Evolutionary conservation across 176 grass and related monocot genomes (phyloP).

Genomic region (Saccharum spontaneum): DNA sequence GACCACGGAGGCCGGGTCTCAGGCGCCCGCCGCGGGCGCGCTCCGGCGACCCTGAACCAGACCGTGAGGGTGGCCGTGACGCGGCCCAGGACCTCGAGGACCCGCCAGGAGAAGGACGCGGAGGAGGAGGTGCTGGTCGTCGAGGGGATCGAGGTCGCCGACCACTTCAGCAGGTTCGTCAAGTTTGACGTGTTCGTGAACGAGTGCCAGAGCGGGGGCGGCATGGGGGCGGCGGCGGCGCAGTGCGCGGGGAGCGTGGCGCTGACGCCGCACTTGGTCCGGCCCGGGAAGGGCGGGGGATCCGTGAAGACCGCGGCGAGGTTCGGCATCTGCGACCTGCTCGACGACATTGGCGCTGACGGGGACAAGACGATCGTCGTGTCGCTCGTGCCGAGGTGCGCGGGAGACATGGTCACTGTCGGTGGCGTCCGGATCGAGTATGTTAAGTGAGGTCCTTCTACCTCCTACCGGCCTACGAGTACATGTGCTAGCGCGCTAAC

Average conservation of each 20-base stretch:
- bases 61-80: constrained; percentile 38
- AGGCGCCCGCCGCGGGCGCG: not conserved
- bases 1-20: constrained; percentile 6
- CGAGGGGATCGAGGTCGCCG: constrained; percentile 46
- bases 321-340: constrained; percentile 60
- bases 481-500: not conserved
- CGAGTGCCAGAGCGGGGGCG: not conserved
- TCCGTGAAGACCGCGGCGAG: constrained; percentile 37
- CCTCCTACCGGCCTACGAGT: not conserved
- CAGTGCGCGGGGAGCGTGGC: constrained; percentile 61
- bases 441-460: constrained; percentile 24
- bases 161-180: constrained; percentile 40
- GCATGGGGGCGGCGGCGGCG: not conserved
- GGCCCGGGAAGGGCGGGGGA: not conserved
- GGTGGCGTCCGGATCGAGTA: constrained; percentile 44
- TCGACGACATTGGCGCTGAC: constrained; percentile 56
- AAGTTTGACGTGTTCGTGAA: constrained; percentile 79
- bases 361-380: constrained; percentile 47
- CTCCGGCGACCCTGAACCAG: constrained; percentile 26
- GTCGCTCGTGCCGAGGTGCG: constrained; percentile 54
- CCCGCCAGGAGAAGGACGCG: constrained; percentile 39
- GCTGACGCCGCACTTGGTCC: constrained; percentile 48
- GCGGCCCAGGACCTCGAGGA: constrained; percentile 46
- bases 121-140: constrained; percentile 67
- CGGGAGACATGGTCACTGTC: constrained; percentile 36